Base-by-base conservation (phyloP, 2,329 filamentous ascomycete genomes). In the Trichophyton benhamiae region DNA sequence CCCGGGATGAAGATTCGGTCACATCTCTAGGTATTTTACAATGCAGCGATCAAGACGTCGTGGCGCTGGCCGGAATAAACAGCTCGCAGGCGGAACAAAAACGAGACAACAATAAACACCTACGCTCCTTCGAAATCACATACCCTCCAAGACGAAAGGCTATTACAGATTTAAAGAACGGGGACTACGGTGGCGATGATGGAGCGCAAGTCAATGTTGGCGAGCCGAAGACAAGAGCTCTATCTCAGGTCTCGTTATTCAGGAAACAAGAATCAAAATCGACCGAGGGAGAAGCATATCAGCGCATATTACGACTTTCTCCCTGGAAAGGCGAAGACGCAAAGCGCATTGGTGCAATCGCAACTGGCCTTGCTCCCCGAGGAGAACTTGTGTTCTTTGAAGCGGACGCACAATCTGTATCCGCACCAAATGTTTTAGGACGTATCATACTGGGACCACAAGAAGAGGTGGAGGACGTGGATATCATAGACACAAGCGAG, bases 1-100 rank as follows among this genome's bases (percentile, higher is more conserved):
- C 88, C 64, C 82, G 84, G 67, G 84, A 91, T 70, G 91, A 96
- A 76, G 92, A 97, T 75, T 95, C 88, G 61, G 89, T 95, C 62
- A 90, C 87, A 66, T 91, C 88, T 60, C 80, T 96, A 58, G 89
- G 85, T 48, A 83, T 87, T 59, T 85, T 89, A 66, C 81, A 76
- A 70, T 85, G 80, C 68, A 78, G 71, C 59, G 82, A 70, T 71
- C 79, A 69, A 66, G 80, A 67, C 70, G 67, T 82, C 4, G 71
- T 82, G 48, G 75, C 84, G 6, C 85, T 88, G 66, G 89, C 91
- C 27, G 91, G 91, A 60, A 86, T 96, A 76, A 96, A 96, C 73
- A 91, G 89, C 63, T 87, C 86, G 62, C 80, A 84, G 55, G 81
- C 80, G 4, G 86, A 90, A 62, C 81, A 91, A 65, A 80, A 85